Conservation (phyloP, 169 alveolate genomes). For the Pseudocohnilembus persalinus region DNA sequence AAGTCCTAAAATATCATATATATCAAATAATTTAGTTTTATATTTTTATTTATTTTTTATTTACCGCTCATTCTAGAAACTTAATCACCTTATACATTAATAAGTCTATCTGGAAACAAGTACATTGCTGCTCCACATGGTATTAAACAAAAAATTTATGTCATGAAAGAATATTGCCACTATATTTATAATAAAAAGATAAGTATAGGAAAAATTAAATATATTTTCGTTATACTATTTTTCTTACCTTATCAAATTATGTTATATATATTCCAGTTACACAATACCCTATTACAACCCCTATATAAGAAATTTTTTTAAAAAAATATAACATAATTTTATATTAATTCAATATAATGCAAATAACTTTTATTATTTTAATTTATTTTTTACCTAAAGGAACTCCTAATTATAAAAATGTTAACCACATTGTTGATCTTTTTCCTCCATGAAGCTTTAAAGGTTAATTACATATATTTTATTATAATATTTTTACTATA, state of each 20-base stretch:
- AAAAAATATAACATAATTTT: too few species aligned
- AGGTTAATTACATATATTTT: not conserved
- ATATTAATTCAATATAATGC: too few species aligned
- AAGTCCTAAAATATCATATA: not conserved
- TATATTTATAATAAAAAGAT: not conserved
- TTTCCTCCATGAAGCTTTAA: constrained; percentile 42
- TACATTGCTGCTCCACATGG: constrained; percentile 20
- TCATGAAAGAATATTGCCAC: constrained; percentile 34
- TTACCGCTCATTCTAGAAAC: not conserved
- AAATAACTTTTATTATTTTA: too few species aligned
- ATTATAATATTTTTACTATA: not conserved
- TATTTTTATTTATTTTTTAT: too few species aligned
- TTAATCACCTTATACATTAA: not conserved
- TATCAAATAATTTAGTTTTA: too few species aligned
- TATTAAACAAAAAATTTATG: constrained; percentile 12
- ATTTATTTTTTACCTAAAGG: constrained; percentile 54
- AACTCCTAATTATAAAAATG: constrained; percentile 53
- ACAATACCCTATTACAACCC: constrained; percentile 52
- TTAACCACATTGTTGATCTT: constrained; percentile 60
- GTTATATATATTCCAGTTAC: constrained; percentile 44
- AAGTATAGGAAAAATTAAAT: not conserved
- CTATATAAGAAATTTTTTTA: not conserved
- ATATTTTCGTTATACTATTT: too few species aligned
- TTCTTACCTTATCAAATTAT: constrained; percentile 19
- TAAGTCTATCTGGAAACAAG: not conserved